phyloP scores from a whole-genome alignment of 2,329 filamentous ascomycete species.

The Exophiala calicioides region DNA sequence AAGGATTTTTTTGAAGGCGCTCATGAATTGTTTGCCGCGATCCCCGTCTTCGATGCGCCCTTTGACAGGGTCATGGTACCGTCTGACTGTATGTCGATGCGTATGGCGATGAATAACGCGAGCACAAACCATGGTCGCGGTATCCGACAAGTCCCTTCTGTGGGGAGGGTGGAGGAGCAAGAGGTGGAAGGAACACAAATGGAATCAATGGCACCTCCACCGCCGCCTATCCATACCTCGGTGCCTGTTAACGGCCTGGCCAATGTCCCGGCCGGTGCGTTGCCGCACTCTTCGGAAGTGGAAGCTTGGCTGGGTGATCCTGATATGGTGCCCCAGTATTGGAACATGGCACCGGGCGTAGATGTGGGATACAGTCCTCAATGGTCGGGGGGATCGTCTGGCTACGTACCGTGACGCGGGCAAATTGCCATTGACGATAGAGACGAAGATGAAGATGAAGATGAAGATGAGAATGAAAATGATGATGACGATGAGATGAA shows the following conservation, averaged over 20 bases:
- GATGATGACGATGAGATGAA: too few species aligned
- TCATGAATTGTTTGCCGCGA: conserved; percentile 8
- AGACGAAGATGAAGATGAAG: not conserved
- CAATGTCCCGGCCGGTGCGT: not conserved
- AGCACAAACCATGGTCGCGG: not conserved
- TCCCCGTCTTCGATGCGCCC: conserved; percentile 14
- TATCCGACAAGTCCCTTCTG: not conserved
- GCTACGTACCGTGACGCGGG: conserved; percentile 4
- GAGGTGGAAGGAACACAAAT: conserved; percentile 2
- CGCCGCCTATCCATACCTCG: not conserved
- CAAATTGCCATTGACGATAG: not conserved
- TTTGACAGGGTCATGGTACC: conserved; percentile 8
- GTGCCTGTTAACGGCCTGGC: not conserved
- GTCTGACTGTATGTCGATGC: conserved; percentile 1
- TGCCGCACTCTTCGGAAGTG: conserved; percentile 11
- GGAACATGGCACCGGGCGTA: conserved; percentile 9
- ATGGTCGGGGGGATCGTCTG: conserved; percentile 2
- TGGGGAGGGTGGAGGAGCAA: conserved; percentile 2
- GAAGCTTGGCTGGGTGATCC: conserved; percentile 17
- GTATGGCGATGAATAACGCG: not conserved
- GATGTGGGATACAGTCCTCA: conserved; percentile 1
- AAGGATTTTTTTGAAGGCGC: conserved; percentile 15
- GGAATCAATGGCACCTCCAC: not conserved
- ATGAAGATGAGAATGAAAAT: too few species aligned
- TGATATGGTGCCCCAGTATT: conserved; percentile 14